These are phyloP conservation scores for Phytophthora sp. DNA, from an alignment of 352 stramenopile genomes.

Conservation along the genomic window DNA sequence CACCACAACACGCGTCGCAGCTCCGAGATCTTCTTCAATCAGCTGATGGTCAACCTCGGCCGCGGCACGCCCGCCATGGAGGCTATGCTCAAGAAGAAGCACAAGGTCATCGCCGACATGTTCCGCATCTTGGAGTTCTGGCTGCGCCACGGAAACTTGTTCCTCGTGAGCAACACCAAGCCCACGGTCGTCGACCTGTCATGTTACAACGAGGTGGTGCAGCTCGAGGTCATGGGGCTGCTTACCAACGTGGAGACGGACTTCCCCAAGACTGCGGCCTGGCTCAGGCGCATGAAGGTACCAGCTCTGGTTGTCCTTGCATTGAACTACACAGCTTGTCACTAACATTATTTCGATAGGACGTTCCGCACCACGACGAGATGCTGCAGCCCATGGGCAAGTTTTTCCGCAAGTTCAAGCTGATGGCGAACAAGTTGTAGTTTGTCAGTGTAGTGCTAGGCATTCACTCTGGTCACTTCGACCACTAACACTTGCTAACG, in stretches of 20 bases:
- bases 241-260: slow-evolving; percentile 49
- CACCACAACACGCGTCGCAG: slow-evolving; percentile 70
- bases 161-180: slow-evolving; percentile 60
- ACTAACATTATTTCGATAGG: slow-evolving; percentile 25
- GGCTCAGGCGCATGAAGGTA: slow-evolving; percentile 83
- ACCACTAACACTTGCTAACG: too few relatives aligned
- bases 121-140: slow-evolving; percentile 76
- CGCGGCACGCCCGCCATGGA: slow-evolving; percentile 51
- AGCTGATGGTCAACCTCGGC: slow-evolving; percentile 65
- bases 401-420: slow-evolving; percentile 77
- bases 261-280: slow-evolving; percentile 59
- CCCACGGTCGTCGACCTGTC: slow-evolving; percentile 73
- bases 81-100: slow-evolving; percentile 53
- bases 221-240: slow-evolving; percentile 74
- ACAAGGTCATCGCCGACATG: slow-evolving; percentile 60
- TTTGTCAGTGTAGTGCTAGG: not conserved
- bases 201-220: slow-evolving; percentile 80
- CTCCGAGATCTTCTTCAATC: slow-evolving; percentile 70
- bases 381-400: slow-evolving; percentile 69
- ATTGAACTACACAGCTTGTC: not conserved
- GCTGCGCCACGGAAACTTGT: slow-evolving; percentile 63
- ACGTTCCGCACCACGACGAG: slow-evolving; percentile 67
- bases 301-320: not conserved
- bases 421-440: slow-evolving; percentile 52
- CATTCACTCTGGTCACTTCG: slow-evolving; percentile 5